These are phyloP conservation scores for Clarireedia sp. DNA, from an alignment of 2,329 filamentous ascomycete species.

Conservation along the genomic window DNA sequence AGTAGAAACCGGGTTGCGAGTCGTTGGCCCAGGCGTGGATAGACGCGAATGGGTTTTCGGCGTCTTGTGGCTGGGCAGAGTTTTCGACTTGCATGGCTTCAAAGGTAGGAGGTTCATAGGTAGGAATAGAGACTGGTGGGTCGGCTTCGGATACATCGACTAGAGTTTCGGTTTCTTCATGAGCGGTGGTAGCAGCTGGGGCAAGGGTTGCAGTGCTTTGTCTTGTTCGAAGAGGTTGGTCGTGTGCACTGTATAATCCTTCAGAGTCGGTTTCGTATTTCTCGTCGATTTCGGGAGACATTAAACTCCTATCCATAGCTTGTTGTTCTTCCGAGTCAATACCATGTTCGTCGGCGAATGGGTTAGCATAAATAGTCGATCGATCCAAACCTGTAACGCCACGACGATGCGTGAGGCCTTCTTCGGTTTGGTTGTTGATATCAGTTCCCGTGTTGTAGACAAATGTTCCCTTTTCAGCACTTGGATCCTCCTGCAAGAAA, in stretches of 20 bases:
- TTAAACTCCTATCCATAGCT: slow-evolving; percentile 31
- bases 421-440: slow-evolving; percentile 30
- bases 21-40: slow-evolving; percentile 57
- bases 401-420: slow-evolving; percentile 37
- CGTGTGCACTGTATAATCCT: slow-evolving; percentile 27
- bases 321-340: slow-evolving; percentile 36
- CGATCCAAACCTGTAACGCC: slow-evolving; percentile 39
- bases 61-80: slow-evolving; percentile 39
- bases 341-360: slow-evolving; percentile 39
- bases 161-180: slow-evolving; percentile 18
- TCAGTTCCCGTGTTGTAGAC: slow-evolving; percentile 52
- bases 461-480: slow-evolving; percentile 46
- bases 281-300: slow-evolving; percentile 18
- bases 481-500: slow-evolving; percentile 44
- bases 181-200: neutral
- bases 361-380: slow-evolving; percentile 45
- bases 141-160: slow-evolving; percentile 26
- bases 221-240: slow-evolving; percentile 11
- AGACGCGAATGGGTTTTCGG: slow-evolving; percentile 44
- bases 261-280: slow-evolving; percentile 52
- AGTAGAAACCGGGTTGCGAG: slow-evolving; percentile 44
- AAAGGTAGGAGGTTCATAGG: slow-evolving; percentile 19
- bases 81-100: slow-evolving; percentile 16
- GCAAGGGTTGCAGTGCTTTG: slow-evolving; percentile 19
- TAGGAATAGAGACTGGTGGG: slow-evolving; percentile 22